Conservation (phyloP, 225 moss, liverwort and hornwort genomes). For the Pleurozium schreberi region DNA sequence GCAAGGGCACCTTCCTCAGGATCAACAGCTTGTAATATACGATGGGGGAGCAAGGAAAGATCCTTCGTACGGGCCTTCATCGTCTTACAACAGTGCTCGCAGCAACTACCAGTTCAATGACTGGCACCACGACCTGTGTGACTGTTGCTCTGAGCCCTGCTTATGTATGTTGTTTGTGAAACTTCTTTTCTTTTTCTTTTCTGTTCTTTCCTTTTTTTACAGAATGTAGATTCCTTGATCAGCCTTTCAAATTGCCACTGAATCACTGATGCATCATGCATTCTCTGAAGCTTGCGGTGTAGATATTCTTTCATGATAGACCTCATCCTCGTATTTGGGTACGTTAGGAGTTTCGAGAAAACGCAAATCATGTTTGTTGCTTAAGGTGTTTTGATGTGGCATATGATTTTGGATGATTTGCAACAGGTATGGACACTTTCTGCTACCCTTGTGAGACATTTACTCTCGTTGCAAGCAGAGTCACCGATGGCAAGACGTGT, state of each 20-base stretch:
- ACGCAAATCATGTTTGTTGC: neutral
- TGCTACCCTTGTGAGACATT: slow-evolving; percentile 54
- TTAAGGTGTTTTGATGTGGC: neutral
- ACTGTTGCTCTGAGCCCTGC: slow-evolving; percentile 41
- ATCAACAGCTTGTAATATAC: slow-evolving; percentile 4
- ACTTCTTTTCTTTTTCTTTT: neutral
- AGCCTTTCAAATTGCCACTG: neutral
- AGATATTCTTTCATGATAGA: neutral
- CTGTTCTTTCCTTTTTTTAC: neutral
- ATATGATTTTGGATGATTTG: neutral
- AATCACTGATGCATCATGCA: neutral
- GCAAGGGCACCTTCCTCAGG: slow-evolving; percentile 19
- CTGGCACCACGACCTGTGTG: slow-evolving; percentile 26
- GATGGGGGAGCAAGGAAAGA: slow-evolving; percentile 22
- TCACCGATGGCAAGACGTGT: slow-evolving; percentile 24
- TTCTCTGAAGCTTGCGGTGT: neutral
- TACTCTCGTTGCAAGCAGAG: slow-evolving; percentile 27
- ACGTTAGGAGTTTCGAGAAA: neutral
- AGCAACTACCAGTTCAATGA: slow-evolving; percentile 17
- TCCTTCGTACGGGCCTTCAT: slow-evolving; percentile 10
- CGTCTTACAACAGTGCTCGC: slow-evolving; percentile 10
- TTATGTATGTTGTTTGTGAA: slow-evolving; percentile 9
- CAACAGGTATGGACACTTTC: slow-evolving; percentile 44
- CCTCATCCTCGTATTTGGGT: neutral
- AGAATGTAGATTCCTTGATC: neutral